Evolutionary conservation across 805 yeast species (phyloP).

Genomic region (Wickerhamiella qilinensis): DNA sequence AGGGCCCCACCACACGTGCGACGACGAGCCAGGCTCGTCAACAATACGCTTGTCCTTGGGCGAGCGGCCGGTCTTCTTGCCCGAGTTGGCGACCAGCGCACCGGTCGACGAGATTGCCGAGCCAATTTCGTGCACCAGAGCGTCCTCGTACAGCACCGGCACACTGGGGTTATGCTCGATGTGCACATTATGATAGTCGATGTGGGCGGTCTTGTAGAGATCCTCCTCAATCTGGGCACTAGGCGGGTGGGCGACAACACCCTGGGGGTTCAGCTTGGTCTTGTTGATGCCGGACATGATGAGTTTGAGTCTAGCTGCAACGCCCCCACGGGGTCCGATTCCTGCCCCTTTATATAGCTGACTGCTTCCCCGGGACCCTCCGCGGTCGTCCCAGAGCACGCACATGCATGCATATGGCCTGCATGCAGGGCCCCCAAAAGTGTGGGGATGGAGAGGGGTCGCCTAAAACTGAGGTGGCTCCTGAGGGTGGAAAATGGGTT

Average conservation of each 20-base stretch:
- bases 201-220: slow-evolving; percentile 26
- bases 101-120: slow-evolving; percentile 88
- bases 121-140: slow-evolving; percentile 63
- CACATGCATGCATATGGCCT: too few relatives aligned
- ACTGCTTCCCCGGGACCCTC: too few relatives aligned
- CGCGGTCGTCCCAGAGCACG: too few relatives aligned
- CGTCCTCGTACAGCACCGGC: slow-evolving; percentile 89
- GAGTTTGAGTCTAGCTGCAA: too few relatives aligned
- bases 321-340: too few relatives aligned
- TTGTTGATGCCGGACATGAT: slow-evolving; percentile 24
- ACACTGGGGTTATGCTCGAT: slow-evolving; percentile 75
- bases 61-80: slow-evolving; percentile 92
- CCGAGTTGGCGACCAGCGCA: slow-evolving; percentile 90
- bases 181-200: slow-evolving; percentile 26
- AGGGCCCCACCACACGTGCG: slow-evolving; percentile 98
- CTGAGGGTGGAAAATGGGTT: too few relatives aligned
- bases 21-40: slow-evolving; percentile 72
- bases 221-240: slow-evolving; percentile 27
- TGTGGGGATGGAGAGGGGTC: too few relatives aligned
- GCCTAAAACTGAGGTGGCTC: too few relatives aligned
- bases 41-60: slow-evolving; percentile 97
- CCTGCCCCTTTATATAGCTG: too few relatives aligned
- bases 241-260: slow-evolving; percentile 25
- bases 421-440: too few relatives aligned
- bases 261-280: slow-evolving; percentile 27